Evolutionary conservation across 2,329 filamentous ascomycete genomes (phyloP), one percentile per base, ranked within the genome.

Genomic region (Colletotrichum cuscutae): DNA sequence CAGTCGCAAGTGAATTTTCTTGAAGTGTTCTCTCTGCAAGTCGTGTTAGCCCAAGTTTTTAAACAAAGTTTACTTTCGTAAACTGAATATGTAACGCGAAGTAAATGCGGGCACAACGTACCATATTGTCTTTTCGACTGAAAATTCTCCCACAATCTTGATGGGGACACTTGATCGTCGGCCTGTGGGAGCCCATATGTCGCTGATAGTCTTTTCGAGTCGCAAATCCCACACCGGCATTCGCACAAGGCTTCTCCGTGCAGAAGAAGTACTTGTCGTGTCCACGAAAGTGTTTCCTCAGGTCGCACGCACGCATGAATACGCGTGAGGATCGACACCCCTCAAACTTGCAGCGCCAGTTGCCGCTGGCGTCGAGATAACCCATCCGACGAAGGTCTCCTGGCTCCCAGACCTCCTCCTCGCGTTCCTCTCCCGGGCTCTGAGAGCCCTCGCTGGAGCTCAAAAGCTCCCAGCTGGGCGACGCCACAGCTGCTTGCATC

Each of bases 201-300:
- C 68, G 62, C 42, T 66, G 62, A 11, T 66, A 70, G 24, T 70
- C 68, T n/a, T 70, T 70, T 19, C 54, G 35, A 7, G 68, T 66
- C 7, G 68, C 56, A 26, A 70, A 70, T 6, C 62, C 68, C 5
- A 71, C 57, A 6, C 68, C 57, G 1, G 68, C 68, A 13, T 30
- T 32, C 3, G 54, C 58, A 32, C 68, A 71, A 15, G 65, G 65
- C 57, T 49, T 35, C 37, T 71, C 68, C 3, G 68, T 32, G 37
- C 68, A 70, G 62, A 70, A 70, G 37, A 70, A 70, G 54, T 37
- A 66, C 42, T 70, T 70, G 1, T 66, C 68, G 42, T 70, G 62
- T 15, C 68, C 68, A 6, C 68, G 68, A 56, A 37, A 66, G 13
- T 70, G 68, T 26, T 70, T 70, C 42, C 68, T 37, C 42, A 70